Evolutionary conservation across 306 rosid genomes (phyloP), one percentile per base, ranked within the genome.

Genomic region (Pyrus communis): DNA sequence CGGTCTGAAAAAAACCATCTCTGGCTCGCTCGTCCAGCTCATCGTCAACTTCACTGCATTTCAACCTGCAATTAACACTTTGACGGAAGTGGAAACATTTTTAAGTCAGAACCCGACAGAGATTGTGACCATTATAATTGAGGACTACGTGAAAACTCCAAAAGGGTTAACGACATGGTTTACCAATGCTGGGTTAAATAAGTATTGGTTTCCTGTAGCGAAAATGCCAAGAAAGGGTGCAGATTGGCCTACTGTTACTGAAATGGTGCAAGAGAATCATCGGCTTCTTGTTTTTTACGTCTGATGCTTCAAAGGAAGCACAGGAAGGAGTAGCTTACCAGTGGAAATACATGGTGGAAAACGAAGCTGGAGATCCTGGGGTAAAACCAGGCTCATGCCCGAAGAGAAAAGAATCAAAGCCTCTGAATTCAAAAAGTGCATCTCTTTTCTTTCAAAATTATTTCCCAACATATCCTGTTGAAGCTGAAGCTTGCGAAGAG

Each of bases 311-410:
- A 17, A 95, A 95, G 88, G 98, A 95, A 83, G 93, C 87, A 13
- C 90, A 84, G 71, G 98, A 95, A 85, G 98, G 97, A 81, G 79
- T 95, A 71, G 97, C 98, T 79, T 95, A 95, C 83, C 93, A 95
- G 76, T 95, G 98, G 98, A 90, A 74, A 79, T 88, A 95, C 87
- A 90, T 95, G 92, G 85, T 96, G 74, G 99, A 96, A 84, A 96
- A 96, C 58, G 99, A 96, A 96, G 98, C 98, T 76, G 98, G 99
- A 82, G 98, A 96, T 84, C 98, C 97, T 22, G 99, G 99, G 76
- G 89, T 90, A 68, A 88, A 73, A 66, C 78, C 70, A 6, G 96
- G 93, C 59, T 87, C 93, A 25, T 96, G 98, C 79, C 96, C 92
- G 0, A 96, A 89, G 35, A 86, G 99, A 81, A 92, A 88, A 86